Evolutionary conservation across 1,284 basidiomycete genomes (phyloP).

Genomic region (Chondrostereum purpureum): DNA sequence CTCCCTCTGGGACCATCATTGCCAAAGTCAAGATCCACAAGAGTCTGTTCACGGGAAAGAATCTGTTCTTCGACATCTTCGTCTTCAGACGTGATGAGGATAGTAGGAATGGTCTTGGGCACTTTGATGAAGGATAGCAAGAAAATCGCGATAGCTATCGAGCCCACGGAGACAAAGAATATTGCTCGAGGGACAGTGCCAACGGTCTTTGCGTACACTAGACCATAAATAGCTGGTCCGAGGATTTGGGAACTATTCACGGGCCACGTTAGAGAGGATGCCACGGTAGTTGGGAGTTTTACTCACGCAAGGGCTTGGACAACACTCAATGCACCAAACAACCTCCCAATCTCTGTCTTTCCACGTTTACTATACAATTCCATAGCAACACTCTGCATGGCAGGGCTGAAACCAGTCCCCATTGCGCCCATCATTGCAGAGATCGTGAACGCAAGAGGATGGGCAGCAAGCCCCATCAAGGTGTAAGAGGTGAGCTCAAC

Average conservation of each 20-base stretch:
- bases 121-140: conserved; percentile 40
- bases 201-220: conserved; percentile 57
- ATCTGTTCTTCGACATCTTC: conserved; percentile 11
- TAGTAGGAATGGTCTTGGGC: conserved; percentile 20
- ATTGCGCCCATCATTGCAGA: conserved; percentile 43
- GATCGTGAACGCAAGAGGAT: conserved; percentile 39
- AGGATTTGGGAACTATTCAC: conserved; percentile 40
- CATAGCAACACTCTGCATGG: conserved; percentile 60
- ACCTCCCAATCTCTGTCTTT: conserved; percentile 48
- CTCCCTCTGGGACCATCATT: too few relatives aligned
- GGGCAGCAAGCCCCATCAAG: conserved; percentile 39
- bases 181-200: conserved; percentile 50
- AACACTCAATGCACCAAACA: conserved; percentile 72
- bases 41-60: conserved; percentile 10
- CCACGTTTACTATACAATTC: conserved; percentile 48
- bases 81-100: conserved; percentile 4
- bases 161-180: conserved; percentile 38
- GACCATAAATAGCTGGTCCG: conserved; percentile 55
- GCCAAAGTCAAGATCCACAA: conserved; percentile 12
- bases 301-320: conserved; percentile 58
- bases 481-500: conserved; percentile 54
- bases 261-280: background rate
- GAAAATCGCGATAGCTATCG: conserved; percentile 33
- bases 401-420: conserved; percentile 56
- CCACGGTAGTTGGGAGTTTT: background rate